phyloP scores from a whole-genome alignment of 441 rosid genomes.

The Eutrema salsugineum region DNA sequence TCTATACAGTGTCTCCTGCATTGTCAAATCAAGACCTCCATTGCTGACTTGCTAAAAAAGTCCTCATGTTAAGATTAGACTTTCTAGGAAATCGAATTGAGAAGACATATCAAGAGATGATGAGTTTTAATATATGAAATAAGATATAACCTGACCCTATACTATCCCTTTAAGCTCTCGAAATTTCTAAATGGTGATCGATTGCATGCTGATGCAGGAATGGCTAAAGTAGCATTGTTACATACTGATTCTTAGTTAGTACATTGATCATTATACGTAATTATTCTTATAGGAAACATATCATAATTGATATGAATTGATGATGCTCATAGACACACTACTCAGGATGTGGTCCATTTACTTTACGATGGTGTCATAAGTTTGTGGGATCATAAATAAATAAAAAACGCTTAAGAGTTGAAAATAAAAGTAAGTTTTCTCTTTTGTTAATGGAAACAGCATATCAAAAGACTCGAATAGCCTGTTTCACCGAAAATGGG shows the following conservation, averaged over 20 bases:
- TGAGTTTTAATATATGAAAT: not conserved
- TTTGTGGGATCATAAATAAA: not conserved
- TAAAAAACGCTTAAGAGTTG: not conserved
- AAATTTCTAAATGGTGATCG: not conserved
- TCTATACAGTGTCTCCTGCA: not conserved
- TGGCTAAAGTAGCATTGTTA: not conserved
- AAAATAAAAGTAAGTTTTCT: not conserved
- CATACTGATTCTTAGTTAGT: not conserved
- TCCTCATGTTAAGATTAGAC: not conserved
- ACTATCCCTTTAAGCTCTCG: not conserved
- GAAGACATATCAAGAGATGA: not conserved
- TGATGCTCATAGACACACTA: constrained; percentile 3
- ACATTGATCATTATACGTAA: not conserved
- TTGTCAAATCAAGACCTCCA: not conserved
- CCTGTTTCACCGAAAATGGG: not conserved
- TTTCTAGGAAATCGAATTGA: not conserved
- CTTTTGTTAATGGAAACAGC: not conserved
- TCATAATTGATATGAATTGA: constrained; percentile 1
- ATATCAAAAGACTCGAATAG: not conserved
- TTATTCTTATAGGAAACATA: not conserved
- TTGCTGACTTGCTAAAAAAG: not conserved
- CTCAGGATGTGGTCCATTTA: constrained; percentile 2
- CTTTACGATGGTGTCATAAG: not conserved
- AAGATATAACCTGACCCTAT: not conserved
- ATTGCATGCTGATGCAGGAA: not conserved